phyloP scores from a whole-genome alignment of 2,329 filamentous ascomycete genomes.

The Saccharata proteae region DNA sequence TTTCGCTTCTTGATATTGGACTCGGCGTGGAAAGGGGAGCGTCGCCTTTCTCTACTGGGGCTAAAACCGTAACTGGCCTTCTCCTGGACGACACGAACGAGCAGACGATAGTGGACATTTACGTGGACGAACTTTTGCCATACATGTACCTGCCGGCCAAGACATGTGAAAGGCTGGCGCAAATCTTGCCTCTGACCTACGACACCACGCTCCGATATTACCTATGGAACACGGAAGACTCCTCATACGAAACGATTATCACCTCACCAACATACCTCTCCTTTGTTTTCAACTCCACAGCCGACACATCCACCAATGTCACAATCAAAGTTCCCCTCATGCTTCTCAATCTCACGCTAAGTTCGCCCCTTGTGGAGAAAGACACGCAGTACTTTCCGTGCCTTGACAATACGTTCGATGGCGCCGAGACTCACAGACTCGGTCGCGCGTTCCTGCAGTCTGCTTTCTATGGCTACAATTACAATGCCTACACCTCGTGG shows the following conservation, averaged over 20 bases:
- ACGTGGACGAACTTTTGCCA: slow-evolving; percentile 14
- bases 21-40: slow-evolving; percentile 29
- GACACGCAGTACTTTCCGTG: slow-evolving; percentile 35
- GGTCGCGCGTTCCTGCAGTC: slow-evolving; percentile 37
- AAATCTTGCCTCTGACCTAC: slow-evolving; percentile 17
- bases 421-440: slow-evolving; percentile 19
- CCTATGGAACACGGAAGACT: slow-evolving; percentile 17
- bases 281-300: slow-evolving; percentile 27
- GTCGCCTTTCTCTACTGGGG: slow-evolving; percentile 24
- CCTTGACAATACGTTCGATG: slow-evolving; percentile 12
- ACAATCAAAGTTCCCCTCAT: slow-evolving; percentile 32
- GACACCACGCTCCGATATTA: slow-evolving; percentile 13
- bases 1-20: slow-evolving; percentile 27
- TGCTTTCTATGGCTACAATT: slow-evolving; percentile 29
- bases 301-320: slow-evolving; percentile 15
- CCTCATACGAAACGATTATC: slow-evolving; percentile 26
- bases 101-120: slow-evolving; percentile 2
- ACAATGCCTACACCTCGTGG: slow-evolving; percentile 29
- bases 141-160: slow-evolving; percentile 17
- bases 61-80: slow-evolving; percentile 13
- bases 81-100: slow-evolving; percentile 11
- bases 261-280: slow-evolving; percentile 29
- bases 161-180: slow-evolving; percentile 18
- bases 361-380: slow-evolving; percentile 21
- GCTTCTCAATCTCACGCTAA: slow-evolving; percentile 27